phyloP scores from a whole-genome alignment of 139 green algal genomes.

The Micromonas pusilla region DNA sequence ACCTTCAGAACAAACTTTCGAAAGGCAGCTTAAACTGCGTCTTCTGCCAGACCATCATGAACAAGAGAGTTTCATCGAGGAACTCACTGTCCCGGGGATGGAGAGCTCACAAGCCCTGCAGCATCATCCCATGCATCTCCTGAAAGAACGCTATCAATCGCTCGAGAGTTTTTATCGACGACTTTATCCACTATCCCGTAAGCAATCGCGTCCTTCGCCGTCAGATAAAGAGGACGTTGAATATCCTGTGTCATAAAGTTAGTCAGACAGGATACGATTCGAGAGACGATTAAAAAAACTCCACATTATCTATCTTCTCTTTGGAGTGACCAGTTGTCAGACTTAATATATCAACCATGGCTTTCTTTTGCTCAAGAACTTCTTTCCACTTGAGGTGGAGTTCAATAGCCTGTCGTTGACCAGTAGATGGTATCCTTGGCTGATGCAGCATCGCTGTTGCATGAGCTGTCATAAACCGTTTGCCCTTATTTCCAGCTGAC shows the following conservation, averaged over 20 bases:
- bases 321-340: slow-evolving; percentile 77
- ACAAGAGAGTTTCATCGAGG: too few species aligned
- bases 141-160: slow-evolving; percentile 53
- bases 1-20: too few species aligned
- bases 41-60: too few species aligned
- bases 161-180: slow-evolving; percentile 21
- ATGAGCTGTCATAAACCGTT: slow-evolving; percentile 80
- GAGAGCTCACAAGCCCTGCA: slow-evolving; percentile 46
- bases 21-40: too few species aligned
- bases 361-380: slow-evolving; percentile 77
- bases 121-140: slow-evolving; percentile 57
- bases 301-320: slow-evolving; percentile 80
- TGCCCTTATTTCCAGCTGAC: slow-evolving; percentile 63
- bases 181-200: slow-evolving; percentile 49
- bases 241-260: slow-evolving; percentile 61
- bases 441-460: slow-evolving; percentile 97
- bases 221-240: slow-evolving; percentile 93
- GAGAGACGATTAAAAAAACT: background rate
- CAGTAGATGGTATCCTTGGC: slow-evolving; percentile 83
- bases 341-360: slow-evolving; percentile 72
- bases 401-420: slow-evolving; percentile 87
- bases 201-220: slow-evolving; percentile 54
- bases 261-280: background rate
- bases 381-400: slow-evolving; percentile 95
- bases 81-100: too few species aligned